Conservation (phyloP, 163 green algal genomes). For the Smithsoniella earleae region DNA sequence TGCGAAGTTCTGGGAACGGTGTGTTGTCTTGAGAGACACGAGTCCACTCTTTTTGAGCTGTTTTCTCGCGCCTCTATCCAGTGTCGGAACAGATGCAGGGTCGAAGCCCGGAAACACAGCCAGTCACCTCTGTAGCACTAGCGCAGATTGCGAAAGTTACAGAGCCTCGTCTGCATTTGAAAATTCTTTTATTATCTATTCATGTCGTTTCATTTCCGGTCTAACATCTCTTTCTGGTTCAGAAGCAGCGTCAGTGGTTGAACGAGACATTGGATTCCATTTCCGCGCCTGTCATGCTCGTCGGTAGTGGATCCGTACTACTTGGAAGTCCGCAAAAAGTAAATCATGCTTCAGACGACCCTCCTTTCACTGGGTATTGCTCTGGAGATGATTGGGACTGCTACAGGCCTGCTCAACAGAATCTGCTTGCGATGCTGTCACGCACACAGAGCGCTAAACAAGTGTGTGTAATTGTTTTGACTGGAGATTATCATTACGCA, state of each 20-base stretch:
- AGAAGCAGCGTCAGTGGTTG: slow-evolving; percentile 30
- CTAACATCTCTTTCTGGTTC: neutral
- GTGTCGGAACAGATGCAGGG: too few species aligned
- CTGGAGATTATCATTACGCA: slow-evolving; percentile 1
- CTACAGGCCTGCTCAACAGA: slow-evolving; percentile 28
- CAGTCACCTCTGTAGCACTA: too few species aligned
- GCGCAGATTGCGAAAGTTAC: neutral
- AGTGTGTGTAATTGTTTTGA: slow-evolving; percentile 9
- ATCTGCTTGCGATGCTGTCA: slow-evolving; percentile 18
- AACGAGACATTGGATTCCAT: neutral
- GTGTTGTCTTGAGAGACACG: neutral
- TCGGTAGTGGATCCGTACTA: slow-evolving; percentile 18
- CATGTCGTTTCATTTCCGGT: neutral
- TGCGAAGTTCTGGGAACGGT: slow-evolving; percentile 19
- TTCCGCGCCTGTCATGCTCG: neutral
- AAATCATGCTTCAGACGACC: neutral
- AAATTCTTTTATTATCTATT: neutral
- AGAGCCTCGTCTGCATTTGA: neutral
- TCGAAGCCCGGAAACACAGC: too few species aligned
- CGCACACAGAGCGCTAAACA: neutral
- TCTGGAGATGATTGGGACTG: slow-evolving; percentile 27
- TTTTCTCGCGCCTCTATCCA: too few species aligned
- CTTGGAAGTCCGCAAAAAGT: neutral
- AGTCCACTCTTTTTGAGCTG: neutral
- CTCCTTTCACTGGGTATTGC: neutral